Conservation (phyloP, 2,329 filamentous ascomycete species). For the Trichoderma sp. region DNA sequence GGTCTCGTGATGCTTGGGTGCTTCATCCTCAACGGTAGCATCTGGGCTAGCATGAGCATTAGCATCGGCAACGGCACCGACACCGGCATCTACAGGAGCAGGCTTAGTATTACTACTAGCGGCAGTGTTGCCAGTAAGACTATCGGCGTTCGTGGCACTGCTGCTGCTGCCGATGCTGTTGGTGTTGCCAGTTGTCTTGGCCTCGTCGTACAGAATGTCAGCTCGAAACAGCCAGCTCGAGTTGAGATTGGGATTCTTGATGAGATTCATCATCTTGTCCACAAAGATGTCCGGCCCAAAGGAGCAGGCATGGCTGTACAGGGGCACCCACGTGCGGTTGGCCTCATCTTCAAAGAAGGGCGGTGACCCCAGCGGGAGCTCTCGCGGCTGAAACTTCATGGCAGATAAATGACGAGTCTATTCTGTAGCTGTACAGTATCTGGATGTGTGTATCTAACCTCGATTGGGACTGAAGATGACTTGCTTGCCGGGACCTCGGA, state of each 20-base stretch:
- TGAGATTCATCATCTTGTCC: conserved; percentile 70
- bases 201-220: conserved; percentile 60
- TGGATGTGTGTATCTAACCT: neutral
- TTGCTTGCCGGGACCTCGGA: neutral
- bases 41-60: conserved; percentile 16
- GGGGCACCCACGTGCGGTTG: conserved; percentile 50
- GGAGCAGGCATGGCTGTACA: conserved; percentile 58
- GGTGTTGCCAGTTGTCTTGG: neutral
- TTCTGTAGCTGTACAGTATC: neutral
- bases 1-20: neutral
- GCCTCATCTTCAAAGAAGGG: conserved; percentile 33
- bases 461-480: neutral
- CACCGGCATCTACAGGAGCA: neutral
- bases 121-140: neutral
- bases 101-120: neutral
- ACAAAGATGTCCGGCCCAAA: conserved; percentile 66
- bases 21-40: neutral
- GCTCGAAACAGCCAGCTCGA: conserved; percentile 77
- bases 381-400: conserved; percentile 35
- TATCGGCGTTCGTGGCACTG: neutral
- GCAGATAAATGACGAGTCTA: neutral
- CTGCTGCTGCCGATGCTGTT: neutral
- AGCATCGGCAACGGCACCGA: neutral
- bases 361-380: conserved; percentile 30
- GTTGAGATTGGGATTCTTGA: conserved; percentile 79